phyloP scores from a whole-genome alignment of 2,329 filamentous ascomycete genomes.

The Aspergillus sp. region DNA sequence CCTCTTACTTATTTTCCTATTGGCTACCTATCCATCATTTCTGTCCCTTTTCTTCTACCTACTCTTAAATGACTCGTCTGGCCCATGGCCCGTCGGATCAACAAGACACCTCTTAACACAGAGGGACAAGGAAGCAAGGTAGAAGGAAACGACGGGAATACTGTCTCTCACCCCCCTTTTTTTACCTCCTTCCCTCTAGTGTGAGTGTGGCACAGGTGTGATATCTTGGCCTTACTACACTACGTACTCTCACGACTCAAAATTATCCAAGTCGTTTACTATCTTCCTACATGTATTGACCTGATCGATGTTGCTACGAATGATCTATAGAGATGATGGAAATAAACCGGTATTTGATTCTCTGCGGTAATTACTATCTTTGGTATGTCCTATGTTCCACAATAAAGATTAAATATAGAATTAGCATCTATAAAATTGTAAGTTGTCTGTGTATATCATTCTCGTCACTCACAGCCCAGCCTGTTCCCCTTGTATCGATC shows the following conservation, averaged over 20 bases:
- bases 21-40: slow-evolving; percentile 17
- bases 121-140: not conserved
- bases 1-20: slow-evolving; percentile 27
- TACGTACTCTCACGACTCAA: slow-evolving; percentile 9
- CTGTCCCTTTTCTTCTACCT: slow-evolving; percentile 14
- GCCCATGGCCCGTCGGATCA: not conserved
- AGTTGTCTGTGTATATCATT: not conserved
- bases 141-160: not conserved
- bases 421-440: not conserved
- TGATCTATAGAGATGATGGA: slow-evolving; percentile 42
- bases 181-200: not conserved
- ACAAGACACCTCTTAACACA: not conserved
- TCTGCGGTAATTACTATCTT: not conserved
- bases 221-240: not conserved
- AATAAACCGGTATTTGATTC: slow-evolving; percentile 19
- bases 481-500: not conserved
- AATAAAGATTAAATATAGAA: not conserved
- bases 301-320: slow-evolving; percentile 42
- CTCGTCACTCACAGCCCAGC: not conserved
- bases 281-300: slow-evolving; percentile 20
- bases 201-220: not conserved
- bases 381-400: not conserved
- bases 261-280: slow-evolving; percentile 13
- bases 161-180: not conserved
- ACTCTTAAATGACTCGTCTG: slow-evolving; percentile 1